Evolutionary conservation across 2,329 filamentous ascomycete species (phyloP).

Genomic region (Chalaropsis ovoidea): DNA sequence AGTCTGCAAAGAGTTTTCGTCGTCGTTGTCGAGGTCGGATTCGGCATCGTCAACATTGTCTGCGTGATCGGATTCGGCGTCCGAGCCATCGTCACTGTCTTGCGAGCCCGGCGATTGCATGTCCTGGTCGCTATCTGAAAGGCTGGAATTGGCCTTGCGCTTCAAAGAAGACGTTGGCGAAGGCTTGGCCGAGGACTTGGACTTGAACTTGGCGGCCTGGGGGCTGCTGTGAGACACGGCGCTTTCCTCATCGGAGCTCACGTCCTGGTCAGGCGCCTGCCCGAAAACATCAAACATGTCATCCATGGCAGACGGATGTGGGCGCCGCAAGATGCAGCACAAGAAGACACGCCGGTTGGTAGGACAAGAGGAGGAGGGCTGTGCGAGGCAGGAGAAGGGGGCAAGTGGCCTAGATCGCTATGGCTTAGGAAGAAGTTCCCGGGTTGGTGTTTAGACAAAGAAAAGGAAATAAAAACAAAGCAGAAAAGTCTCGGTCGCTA

Average conservation of each 20-base stretch:
- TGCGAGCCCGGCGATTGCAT: slow-evolving; percentile 32
- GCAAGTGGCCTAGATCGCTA: background rate
- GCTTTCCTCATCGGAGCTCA: slow-evolving; percentile 37
- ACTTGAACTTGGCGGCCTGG: background rate
- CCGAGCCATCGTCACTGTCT: slow-evolving; percentile 39
- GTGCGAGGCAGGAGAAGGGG: background rate
- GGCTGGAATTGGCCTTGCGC: slow-evolving; percentile 24
- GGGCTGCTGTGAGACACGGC: background rate
- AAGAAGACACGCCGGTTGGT: background rate
- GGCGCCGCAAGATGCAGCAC: background rate
- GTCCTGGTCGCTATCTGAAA: slow-evolving; percentile 7
- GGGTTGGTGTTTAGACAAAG: background rate
- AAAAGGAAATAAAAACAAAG: background rate
- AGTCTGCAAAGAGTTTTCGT: slow-evolving; percentile 28
- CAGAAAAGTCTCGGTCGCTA: background rate
- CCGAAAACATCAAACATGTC: slow-evolving; percentile 78
- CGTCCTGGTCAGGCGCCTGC: slow-evolving; percentile 44
- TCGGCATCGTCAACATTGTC: slow-evolving; percentile 30
- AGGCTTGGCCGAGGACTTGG: background rate
- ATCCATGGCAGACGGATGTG: slow-evolving; percentile 45
- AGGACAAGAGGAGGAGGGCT: background rate
- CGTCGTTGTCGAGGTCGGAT: slow-evolving; percentile 27
- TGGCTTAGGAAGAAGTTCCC: background rate
- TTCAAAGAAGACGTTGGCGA: slow-evolving; percentile 27
- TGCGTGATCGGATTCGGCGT: slow-evolving; percentile 5